These are phyloP conservation scores for Coleophoma cylindrospora DNA, from an alignment of 2,329 filamentous ascomycete genomes.

Conservation along the genomic window DNA sequence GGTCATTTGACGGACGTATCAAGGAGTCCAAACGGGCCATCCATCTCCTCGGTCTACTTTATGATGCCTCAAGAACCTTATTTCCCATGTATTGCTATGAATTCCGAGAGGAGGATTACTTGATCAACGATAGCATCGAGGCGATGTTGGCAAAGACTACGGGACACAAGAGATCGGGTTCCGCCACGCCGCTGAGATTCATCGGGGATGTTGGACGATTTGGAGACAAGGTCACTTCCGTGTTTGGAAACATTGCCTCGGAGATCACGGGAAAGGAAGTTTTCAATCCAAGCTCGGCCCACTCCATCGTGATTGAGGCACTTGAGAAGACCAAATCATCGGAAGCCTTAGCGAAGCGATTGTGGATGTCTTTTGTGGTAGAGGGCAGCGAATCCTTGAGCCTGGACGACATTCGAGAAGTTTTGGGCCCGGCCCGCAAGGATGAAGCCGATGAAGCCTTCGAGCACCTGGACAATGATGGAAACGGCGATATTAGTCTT, in stretches of 20 bases:
- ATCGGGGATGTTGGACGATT: slow-evolving; percentile 71
- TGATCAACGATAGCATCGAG: slow-evolving; percentile 82
- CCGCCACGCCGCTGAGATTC: slow-evolving; percentile 71
- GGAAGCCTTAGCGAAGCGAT: slow-evolving; percentile 86
- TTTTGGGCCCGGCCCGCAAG: slow-evolving; percentile 70
- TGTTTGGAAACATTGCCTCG: slow-evolving; percentile 87
- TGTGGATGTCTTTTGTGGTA: slow-evolving; percentile 98
- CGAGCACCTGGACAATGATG: slow-evolving; percentile 72
- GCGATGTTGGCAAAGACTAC: slow-evolving; percentile 54
- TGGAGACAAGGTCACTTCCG: slow-evolving; percentile 89
- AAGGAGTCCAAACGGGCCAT: slow-evolving; percentile 87
- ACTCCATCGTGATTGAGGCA: slow-evolving; percentile 84
- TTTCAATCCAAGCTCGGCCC: slow-evolving; percentile 86
- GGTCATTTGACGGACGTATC: slow-evolving; percentile 78
- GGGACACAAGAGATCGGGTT: slow-evolving; percentile 47
- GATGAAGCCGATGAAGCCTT: slow-evolving; percentile 86
- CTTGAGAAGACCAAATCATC: slow-evolving; percentile 79
- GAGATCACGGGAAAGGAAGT: slow-evolving; percentile 95
- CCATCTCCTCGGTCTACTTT: slow-evolving; percentile 74
- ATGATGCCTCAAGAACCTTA: slow-evolving; percentile 80
- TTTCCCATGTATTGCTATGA: slow-evolving; percentile 92
- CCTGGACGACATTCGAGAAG: slow-evolving; percentile 78
- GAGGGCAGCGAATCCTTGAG: slow-evolving; percentile 80
- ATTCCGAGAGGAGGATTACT: slow-evolving; percentile 85
- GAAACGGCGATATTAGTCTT: slow-evolving; percentile 89